phyloP scores from a whole-genome alignment of 225 moss, liverwort and hornwort species.

The Pseudoscleropodium purum region DNA sequence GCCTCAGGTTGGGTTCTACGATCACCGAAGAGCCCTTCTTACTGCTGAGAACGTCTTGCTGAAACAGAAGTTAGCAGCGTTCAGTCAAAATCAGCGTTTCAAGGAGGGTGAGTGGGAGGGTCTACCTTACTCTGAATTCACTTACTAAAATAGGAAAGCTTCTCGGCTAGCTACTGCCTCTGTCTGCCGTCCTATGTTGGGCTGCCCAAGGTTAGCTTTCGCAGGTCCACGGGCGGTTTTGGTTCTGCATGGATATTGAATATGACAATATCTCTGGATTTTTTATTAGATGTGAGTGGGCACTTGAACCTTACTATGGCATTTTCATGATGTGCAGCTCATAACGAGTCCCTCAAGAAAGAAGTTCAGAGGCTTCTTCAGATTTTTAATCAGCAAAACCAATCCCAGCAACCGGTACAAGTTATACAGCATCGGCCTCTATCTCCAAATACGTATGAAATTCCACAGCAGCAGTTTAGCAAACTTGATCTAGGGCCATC shows the following conservation, averaged over 20 bases:
- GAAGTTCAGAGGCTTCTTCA: slow-evolving; percentile 80
- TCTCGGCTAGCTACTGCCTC: background rate
- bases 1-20: slow-evolving; percentile 85
- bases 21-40: slow-evolving; percentile 76
- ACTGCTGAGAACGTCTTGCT: slow-evolving; percentile 72
- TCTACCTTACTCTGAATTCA: background rate
- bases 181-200: background rate
- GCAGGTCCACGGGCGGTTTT: background rate
- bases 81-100: slow-evolving; percentile 74
- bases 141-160: background rate
- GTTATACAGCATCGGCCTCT: slow-evolving; percentile 63
- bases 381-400: slow-evolving; percentile 72
- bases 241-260: background rate
- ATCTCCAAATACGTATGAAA: slow-evolving; percentile 61
- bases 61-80: slow-evolving; percentile 80
- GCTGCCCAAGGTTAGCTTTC: background rate
- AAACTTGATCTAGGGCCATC: slow-evolving; percentile 72
- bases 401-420: slow-evolving; percentile 58
- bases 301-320: background rate
- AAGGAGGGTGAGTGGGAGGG: slow-evolving; percentile 71
- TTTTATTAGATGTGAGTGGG: background rate
- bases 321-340: slow-evolving; percentile 36
- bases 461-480: slow-evolving; percentile 87
- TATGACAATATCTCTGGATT: background rate
- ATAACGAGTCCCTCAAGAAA: slow-evolving; percentile 84